Evolutionary conservation across 495 filamentous ascomycete species (phyloP).

Genomic region (Penicillium paxilli): DNA sequence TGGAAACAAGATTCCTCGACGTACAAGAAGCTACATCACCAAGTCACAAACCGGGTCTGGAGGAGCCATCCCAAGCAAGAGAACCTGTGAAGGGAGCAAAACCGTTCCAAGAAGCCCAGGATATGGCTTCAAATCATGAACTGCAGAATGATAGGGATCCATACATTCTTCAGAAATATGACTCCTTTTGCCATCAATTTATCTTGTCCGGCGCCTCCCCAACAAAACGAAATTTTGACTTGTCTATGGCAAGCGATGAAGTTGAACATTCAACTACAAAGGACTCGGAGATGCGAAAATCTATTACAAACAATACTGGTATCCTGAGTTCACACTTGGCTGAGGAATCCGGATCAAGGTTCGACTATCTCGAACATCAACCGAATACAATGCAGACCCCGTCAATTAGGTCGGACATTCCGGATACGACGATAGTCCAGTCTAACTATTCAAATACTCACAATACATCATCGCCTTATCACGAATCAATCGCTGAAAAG

Average conservation of each 20-base stretch:
- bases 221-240: constrained; percentile 10
- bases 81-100: background rate
- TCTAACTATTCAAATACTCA: background rate
- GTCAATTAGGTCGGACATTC: background rate
- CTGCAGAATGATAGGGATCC: constrained; percentile 8
- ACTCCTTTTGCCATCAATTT: constrained; percentile 25
- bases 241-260: constrained; percentile 9
- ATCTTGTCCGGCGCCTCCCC: constrained; percentile 11
- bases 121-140: background rate
- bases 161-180: constrained; percentile 19
- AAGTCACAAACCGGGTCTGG: background rate
- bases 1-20: background rate
- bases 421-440: background rate
- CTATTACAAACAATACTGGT: background rate
- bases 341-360: background rate
- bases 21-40: background rate
- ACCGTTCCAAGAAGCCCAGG: constrained; percentile 1
- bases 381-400: background rate
- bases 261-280: background rate
- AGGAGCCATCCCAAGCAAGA: background rate
- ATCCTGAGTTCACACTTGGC: background rate
- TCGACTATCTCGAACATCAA: background rate
- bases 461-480: background rate
- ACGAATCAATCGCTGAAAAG: background rate
- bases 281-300: background rate